phyloP scores from a whole-genome alignment of 257 asterid species.

The Solanum sejunctum region DNA sequence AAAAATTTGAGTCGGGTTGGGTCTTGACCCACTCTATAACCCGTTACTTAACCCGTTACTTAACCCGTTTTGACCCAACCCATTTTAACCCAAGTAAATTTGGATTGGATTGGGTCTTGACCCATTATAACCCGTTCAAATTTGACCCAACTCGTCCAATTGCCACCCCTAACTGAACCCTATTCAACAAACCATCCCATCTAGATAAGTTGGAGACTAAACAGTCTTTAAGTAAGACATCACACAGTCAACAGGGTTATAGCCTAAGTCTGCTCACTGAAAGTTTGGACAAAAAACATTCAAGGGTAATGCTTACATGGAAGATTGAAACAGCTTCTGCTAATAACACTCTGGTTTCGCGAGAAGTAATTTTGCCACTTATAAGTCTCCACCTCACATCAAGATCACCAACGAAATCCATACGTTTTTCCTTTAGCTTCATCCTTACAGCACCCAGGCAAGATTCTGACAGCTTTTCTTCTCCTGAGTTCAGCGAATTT shows the following conservation, averaged over 20 bases:
- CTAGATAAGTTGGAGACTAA: neutral
- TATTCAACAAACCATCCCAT: neutral
- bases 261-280: neutral
- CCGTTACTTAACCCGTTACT: no score
- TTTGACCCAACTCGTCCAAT: no score
- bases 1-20: no score
- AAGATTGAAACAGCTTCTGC: constrained; percentile 93
- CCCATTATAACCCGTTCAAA: no score
- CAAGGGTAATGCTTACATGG: constrained; percentile 50
- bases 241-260: neutral
- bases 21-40: no score
- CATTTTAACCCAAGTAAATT: no score
- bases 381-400: constrained; percentile 93
- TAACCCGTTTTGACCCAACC: no score
- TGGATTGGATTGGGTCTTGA: no score
- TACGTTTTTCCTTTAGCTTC: constrained; percentile 24
- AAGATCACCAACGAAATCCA: constrained; percentile 23
- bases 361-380: constrained; percentile 64
- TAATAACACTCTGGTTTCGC: constrained; percentile 69
- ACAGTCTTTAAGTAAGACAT: neutral
- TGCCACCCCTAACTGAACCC: neutral
- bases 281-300: neutral
- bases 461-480: constrained; percentile 62
- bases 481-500: constrained; percentile 55
- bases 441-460: constrained; percentile 46